A percentile compares a stretch with the other conserved stretches of the same genome.
These are phyloP conservation scores for Vaccinium darrowii DNA, from an alignment of 148 eudicot species.

Conservation along the genomic window DNA sequence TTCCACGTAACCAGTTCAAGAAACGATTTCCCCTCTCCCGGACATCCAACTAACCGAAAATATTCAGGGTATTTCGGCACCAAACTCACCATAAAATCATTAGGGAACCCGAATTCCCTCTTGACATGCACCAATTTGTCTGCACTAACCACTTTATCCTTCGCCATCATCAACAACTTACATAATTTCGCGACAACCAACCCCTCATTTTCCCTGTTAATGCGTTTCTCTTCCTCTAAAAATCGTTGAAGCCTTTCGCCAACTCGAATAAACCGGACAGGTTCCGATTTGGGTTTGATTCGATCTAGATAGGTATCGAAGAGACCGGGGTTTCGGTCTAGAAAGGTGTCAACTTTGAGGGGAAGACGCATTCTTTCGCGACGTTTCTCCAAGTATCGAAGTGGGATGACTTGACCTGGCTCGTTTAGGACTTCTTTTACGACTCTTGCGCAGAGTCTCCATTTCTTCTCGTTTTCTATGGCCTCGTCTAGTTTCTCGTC, in stretches of 20 bases:
- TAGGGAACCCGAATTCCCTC: constrained; percentile 80
- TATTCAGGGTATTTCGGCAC: constrained; percentile 54
- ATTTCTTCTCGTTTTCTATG: constrained; percentile 59
- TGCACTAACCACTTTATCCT: constrained; percentile 52
- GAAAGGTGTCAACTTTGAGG: constrained; percentile 40
- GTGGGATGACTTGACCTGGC: constrained; percentile 62
- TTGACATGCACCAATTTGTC: constrained; percentile 72
- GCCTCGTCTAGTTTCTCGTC: constrained; percentile 62
- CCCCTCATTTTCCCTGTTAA: constrained; percentile 40
- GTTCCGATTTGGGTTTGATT: constrained; percentile 61
- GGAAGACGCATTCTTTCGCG: constrained; percentile 52
- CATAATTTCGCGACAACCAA: constrained; percentile 59
- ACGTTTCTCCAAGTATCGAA: constrained; percentile 64
- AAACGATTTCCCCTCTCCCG: constrained; percentile 43
- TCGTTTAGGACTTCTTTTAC: constrained; percentile 79
- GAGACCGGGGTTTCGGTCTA: constrained; percentile 54
- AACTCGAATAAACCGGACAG: constrained; percentile 49
- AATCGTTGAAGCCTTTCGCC: constrained; percentile 36
- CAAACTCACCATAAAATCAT: constrained; percentile 56
- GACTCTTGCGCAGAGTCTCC: constrained; percentile 56
- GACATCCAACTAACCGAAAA: constrained; percentile 49
- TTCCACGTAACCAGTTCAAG: constrained; percentile 69
- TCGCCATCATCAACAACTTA: constrained; percentile 79
- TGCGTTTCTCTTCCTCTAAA: constrained; percentile 50
- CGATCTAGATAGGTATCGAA: constrained; percentile 67